Evolutionary conservation across 257 asterid genomes (phyloP), one percentile per base, ranked within the genome.

Genomic region (Scutellaria baicalensis): DNA sequence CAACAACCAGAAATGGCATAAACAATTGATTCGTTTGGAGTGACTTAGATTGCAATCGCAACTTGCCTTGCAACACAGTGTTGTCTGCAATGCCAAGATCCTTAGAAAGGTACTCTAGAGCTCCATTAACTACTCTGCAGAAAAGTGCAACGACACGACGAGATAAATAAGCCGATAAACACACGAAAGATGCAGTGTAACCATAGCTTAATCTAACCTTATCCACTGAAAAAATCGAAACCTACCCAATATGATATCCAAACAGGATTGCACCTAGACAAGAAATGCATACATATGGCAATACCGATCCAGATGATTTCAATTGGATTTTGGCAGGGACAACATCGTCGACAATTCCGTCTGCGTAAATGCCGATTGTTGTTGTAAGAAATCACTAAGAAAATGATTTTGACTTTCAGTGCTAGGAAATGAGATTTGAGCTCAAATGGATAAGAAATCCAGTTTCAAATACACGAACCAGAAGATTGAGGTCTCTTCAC

Each of bases 241-340:
- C 78, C 55, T 88, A 93, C 98, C 96, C 99, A 40, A 93, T 90
- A 82, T 93, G 99, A 84, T 93, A 93, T 66, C 99, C 99, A 76
- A 93, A 93, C 55, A 93, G 74, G 75, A 82, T 67, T 16, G 99
- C 96, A 64, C 88, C 99, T 57, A 93, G 72, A 75, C 99, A 93
- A 52, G 99, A 97, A 70, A 87, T 93, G 52, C 96, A 97, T 67
- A 93, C 99, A 79, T 93, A 93, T 36, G 95, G 97, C 65, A 91
- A 77, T 10, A 93, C 99, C 0, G 97, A 73, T 66, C 85, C 94
- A 63, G 96, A 82, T 16, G 99, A 84, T 71, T 81, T 84, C 44
- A 63, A 85, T 57, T 77, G 80, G 55, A 77, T 45, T 83, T 85
- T 90, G 38, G 73, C 71, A 60, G 86, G 90, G 51, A 82, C 71